Evolutionary conservation across 2,329 filamentous ascomycete species (phyloP).

Genomic region (Sporothrix humicola): DNA sequence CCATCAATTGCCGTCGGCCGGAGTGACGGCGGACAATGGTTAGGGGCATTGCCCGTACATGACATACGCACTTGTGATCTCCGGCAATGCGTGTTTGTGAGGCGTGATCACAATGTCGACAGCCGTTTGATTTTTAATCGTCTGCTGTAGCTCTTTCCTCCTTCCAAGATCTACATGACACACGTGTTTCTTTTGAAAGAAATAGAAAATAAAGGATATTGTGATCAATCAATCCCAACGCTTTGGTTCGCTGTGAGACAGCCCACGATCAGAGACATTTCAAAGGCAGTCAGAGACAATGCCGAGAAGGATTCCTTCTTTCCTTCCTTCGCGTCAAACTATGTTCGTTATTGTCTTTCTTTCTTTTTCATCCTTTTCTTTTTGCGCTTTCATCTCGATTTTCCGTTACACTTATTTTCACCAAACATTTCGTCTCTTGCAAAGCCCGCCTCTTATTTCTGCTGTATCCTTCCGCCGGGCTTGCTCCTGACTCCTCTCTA

Average conservation of each 20-base stretch:
- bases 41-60: neutral
- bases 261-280: neutral
- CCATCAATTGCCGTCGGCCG: neutral
- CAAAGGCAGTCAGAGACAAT: neutral
- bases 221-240: neutral
- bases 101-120: neutral
- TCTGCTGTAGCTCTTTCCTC: too few species aligned
- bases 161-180: neutral
- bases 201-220: neutral
- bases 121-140: neutral
- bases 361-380: neutral
- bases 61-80: neutral
- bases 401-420: too few species aligned
- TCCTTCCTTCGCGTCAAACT: neutral
- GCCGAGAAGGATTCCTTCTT: neutral
- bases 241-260: neutral
- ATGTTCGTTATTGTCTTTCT: neutral
- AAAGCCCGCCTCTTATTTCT: too few species aligned
- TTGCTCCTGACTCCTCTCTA: too few species aligned
- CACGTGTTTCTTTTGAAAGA: neutral
- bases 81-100: neutral
- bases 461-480: too few species aligned
- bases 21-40: neutral
- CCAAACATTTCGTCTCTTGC: too few species aligned
- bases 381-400: neutral